These are phyloP conservation scores for Rhizopus microsporus DNA, from an alignment of 371 early-diverging fungal genomes.

Conservation along the genomic window DNA sequence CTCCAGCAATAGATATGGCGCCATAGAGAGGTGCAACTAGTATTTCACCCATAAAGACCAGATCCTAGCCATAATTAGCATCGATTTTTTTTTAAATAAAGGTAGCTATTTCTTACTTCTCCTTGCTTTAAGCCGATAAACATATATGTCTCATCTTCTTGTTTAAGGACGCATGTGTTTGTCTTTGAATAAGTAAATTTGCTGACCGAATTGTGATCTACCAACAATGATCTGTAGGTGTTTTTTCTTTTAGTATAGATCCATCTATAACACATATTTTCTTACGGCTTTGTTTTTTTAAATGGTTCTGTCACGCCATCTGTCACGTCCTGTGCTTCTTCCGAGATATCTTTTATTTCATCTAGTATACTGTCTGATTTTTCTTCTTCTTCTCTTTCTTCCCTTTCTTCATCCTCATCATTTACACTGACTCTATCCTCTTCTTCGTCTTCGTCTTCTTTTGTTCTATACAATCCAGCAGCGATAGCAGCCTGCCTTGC, in stretches of 20 bases:
- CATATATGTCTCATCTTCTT: conserved; percentile 20
- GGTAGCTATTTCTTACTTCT: conserved; percentile 8
- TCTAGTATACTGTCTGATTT: neutral
- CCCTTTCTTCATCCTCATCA: conserved; percentile 1
- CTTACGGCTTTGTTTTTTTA: conserved; percentile 5
- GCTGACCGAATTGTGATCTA: conserved; percentile 19
- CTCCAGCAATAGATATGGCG: conserved; percentile 42
- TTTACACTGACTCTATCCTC: neutral
- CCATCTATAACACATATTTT: neutral
- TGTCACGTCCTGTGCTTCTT: neutral
- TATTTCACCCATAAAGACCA: conserved; percentile 57
- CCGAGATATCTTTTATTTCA: conserved; percentile 1
- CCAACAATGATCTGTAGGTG: neutral
- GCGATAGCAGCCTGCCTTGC: conserved; percentile 24
- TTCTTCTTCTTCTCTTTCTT: conserved; percentile 7
- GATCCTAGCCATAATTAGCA: conserved; percentile 20
- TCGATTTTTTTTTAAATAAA: neutral
- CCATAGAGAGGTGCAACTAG: conserved; percentile 47
- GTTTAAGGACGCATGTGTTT: conserved; percentile 24
- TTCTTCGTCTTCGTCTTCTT: conserved; percentile 5
- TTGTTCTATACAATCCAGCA: conserved; percentile 17
- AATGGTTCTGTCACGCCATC: neutral
- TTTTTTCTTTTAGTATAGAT: conserved; percentile 4
- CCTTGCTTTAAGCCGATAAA: conserved; percentile 24
- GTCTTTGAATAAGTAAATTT: conserved; percentile 11